Base-by-base conservation (phyloP, 148 eudicot species). In the Fallopia convolvulus region DNA sequence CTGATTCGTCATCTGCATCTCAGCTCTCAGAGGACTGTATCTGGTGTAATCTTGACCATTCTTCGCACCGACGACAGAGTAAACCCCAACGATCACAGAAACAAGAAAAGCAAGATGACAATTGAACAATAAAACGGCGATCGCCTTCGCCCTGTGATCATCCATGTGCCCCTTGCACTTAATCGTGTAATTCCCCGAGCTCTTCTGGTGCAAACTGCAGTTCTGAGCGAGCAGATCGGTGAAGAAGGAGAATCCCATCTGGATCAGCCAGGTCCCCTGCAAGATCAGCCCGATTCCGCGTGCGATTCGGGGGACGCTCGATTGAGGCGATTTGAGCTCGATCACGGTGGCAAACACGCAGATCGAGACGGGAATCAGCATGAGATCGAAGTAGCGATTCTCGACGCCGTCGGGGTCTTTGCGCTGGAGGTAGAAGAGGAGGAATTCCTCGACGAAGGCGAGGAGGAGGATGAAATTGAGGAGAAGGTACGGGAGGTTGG, bases 181-280 rank as follows among this genome's bases (percentile, higher is more conserved):
- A 14, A 92, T 82, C 1, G 92, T 92, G 66, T 44, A 92, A 83
- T 92, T 92, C 72, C 97, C 97, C 58, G 89, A 80, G 74, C 97
- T 92, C 79, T 81, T 92, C 21, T 79, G 82, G 14, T 75, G 52
- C 80, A 90, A 80, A 56, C n/a, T 30, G 55, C 93, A 92, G 11
- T 91, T 91, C 72, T 86, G 77, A 6, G 90, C 85, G 26, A 88
- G 81, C 84, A 80, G 82, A 82, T 78, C 76, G 4, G 89, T 82
- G 72, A 77, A 90, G 80, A 92, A 90, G 0, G 97, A 90, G 13
- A 92, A 81, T 48, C 97, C 97, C 92, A 92, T 92, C 78, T 92
- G 97, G 70, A 90, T 76, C 84, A 86, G 80, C 97, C 97, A 92
- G 78, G 81, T 90, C n/a, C 97, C 97, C 39, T 92, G 89, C 71